Conservation (phyloP, 2,329 filamentous ascomycete genomes). For the Podosphaera aphanis region DNA sequence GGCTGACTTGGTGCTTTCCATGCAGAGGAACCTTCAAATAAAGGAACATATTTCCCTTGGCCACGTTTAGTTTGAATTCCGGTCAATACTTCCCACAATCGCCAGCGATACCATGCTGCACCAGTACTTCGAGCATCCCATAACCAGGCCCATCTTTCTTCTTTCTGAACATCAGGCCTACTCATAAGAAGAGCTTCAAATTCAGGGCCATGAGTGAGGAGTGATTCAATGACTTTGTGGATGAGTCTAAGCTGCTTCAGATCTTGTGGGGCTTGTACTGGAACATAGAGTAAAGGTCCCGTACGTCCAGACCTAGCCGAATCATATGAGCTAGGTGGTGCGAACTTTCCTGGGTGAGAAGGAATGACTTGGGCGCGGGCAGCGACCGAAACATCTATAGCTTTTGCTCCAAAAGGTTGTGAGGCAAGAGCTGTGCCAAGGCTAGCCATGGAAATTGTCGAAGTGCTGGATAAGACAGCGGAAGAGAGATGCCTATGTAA, state of each 20-base stretch:
- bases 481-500: conserved; percentile 69
- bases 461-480: conserved; percentile 32
- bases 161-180: conserved; percentile 54
- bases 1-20: conserved; percentile 56
- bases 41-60: conserved; percentile 30
- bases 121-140: conserved; percentile 64
- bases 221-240: conserved; percentile 62
- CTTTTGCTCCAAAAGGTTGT: conserved; percentile 59
- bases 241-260: conserved; percentile 61
- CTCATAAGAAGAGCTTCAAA: conserved; percentile 88
- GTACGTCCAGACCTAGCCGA: conserved; percentile 17
- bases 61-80: conserved; percentile 26
- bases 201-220: conserved; percentile 60
- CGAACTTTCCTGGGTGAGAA: conserved; percentile 38
- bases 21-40: conserved; percentile 54
- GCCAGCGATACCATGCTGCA: conserved; percentile 82
- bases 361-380: conserved; percentile 25
- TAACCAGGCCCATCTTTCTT: conserved; percentile 84
- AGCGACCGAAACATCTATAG: conserved; percentile 22
- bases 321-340: conserved; percentile 53
- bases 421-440: conserved; percentile 19
- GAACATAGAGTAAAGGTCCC: conserved; percentile 35
- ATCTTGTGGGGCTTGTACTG: conserved; percentile 53
- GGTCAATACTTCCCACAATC: conserved; percentile 68
- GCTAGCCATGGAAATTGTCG: conserved; percentile 19